phyloP scores from a whole-genome alignment of 495 filamentous ascomycete species.

The Hypomontagnella submonticulosa region DNA sequence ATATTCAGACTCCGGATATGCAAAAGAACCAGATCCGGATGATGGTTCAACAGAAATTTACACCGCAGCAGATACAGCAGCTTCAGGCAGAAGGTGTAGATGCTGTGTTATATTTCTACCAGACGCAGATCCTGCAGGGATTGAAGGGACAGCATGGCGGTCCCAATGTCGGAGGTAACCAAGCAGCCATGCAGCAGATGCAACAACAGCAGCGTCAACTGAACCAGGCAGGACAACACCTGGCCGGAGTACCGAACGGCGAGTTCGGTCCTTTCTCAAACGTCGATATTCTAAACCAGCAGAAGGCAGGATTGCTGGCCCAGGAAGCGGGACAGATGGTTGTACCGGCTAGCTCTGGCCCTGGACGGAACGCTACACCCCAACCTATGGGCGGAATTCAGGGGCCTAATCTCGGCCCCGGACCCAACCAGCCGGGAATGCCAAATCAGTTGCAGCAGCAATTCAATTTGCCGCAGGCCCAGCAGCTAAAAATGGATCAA shows the following conservation, averaged over 20 bases:
- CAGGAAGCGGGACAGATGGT: slow-evolving; percentile 62
- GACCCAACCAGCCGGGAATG: slow-evolving; percentile 48
- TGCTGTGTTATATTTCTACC: slow-evolving; percentile 53
- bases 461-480: slow-evolving; percentile 52
- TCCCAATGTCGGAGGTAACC: slow-evolving; percentile 33
- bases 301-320: slow-evolving; percentile 57
- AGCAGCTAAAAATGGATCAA: slow-evolving; percentile 56
- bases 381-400: slow-evolving; percentile 54
- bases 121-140: slow-evolving; percentile 52
- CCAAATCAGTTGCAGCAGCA: slow-evolving; percentile 52
- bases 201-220: slow-evolving; percentile 52
- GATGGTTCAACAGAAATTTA: slow-evolving; percentile 46
- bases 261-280: slow-evolving; percentile 54
- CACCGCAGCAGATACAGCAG: slow-evolving; percentile 46
- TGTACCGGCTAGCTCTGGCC: slow-evolving; percentile 59
- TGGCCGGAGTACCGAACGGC: slow-evolving; percentile 46
- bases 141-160: slow-evolving; percentile 37
- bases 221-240: slow-evolving; percentile 52
- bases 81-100: slow-evolving; percentile 53
- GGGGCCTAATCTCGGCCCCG: slow-evolving; percentile 50
- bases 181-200: slow-evolving; percentile 46
- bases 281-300: slow-evolving; percentile 63
- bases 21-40: slow-evolving; percentile 49
- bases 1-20: slow-evolving; percentile 44
- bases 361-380: slow-evolving; percentile 56